Base-by-base conservation (phyloP, 805 yeast genomes). In the Hanseniaspora pseudoguilliermondii region DNA sequence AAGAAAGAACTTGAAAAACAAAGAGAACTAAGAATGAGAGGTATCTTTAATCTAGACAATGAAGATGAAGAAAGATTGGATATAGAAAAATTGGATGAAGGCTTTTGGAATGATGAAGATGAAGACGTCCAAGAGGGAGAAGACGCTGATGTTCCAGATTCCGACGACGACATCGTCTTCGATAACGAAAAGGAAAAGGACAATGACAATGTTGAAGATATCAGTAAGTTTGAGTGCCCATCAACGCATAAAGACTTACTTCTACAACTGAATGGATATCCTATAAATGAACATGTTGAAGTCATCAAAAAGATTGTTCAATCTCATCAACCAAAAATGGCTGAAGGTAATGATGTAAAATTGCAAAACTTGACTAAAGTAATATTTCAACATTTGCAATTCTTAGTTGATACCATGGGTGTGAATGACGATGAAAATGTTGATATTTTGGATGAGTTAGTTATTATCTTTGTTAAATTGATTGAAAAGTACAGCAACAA, bases 321-420 rank as follows among this genome's bases (percentile, higher is more conserved):
- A 52, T 65, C 73, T 0, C 81, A 83, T 67, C 87, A 85, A 59
- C 95, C 97, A 15, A 80, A 83, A 59, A 73, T 86, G 54, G 88
- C 86, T 2, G 78, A 74, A 55, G 97, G 95, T 2, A 89, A 91
- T 67, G 88, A 86, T 64, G 85, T 81, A 58, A 82, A 78, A 63
- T 69, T 86, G 60, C 85, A 83, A 25, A 64, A 61, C 2, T 84
- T 90, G 63, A 76, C 85, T 1, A 74, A 77, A 3, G 77, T 86
- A 10, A 61, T 89, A 15, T 73, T 86, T 59, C 78, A 82, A 60
- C 88, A 86, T 62, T 69, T 80, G 11, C 66, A 86, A 43, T 70
- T 74, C 57, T 64, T 82, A 35, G 69, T 80, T 0, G 75, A 76
- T 54, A 61, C 64, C 3, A 48, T 50, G 36, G 69, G 69, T 42